Evolutionary conservation across 371 early-diverging fungal genomes (phyloP).

Genomic region (Mortierella sp.): DNA sequence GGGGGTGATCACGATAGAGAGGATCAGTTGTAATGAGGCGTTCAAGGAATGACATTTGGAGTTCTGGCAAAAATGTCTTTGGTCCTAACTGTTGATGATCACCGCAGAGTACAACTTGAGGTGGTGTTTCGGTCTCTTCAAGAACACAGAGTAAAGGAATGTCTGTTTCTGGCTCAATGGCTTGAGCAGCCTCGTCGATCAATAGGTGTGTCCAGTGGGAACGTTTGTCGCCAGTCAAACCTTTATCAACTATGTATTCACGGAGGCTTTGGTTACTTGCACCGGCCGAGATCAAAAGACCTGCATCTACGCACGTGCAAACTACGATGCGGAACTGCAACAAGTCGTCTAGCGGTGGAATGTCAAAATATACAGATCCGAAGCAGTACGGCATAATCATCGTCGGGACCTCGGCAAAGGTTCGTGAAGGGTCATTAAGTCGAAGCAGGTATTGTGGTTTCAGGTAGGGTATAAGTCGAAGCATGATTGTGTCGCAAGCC

Average conservation of each 20-base stretch:
- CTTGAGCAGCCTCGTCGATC: constrained; percentile 66
- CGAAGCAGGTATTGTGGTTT: constrained; percentile 42
- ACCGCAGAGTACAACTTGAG: constrained; percentile 46
- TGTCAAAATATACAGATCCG: constrained; percentile 37
- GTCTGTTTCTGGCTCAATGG: constrained; percentile 58
- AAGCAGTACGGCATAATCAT: constrained; percentile 44
- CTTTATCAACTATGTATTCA: constrained; percentile 35
- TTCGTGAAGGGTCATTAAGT: constrained; percentile 39
- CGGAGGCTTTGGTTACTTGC: constrained; percentile 47
- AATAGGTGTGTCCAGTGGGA: constrained; percentile 58
- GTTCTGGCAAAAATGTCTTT: constrained; percentile 47
- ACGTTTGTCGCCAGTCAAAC: constrained; percentile 11
- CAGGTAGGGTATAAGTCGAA: constrained; percentile 48
- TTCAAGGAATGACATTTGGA: constrained; percentile 44
- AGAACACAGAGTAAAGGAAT: constrained; percentile 55
- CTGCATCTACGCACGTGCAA: constrained; percentile 57
- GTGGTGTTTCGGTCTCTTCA: constrained; percentile 30
- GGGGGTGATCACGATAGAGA: constrained; percentile 44
- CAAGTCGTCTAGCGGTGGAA: constrained; percentile 53
- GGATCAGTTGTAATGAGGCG: constrained; percentile 39
- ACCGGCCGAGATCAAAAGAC: constrained; percentile 53
- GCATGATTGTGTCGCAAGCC: constrained; percentile 50
- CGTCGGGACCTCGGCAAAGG: constrained; percentile 45
- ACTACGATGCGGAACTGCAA: constrained; percentile 55
- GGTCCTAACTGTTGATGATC: constrained; percentile 51